These are phyloP conservation scores for Phascolomyces articulosus DNA, from an alignment of 371 early-diverging fungal genomes.

Conservation along the genomic window DNA sequence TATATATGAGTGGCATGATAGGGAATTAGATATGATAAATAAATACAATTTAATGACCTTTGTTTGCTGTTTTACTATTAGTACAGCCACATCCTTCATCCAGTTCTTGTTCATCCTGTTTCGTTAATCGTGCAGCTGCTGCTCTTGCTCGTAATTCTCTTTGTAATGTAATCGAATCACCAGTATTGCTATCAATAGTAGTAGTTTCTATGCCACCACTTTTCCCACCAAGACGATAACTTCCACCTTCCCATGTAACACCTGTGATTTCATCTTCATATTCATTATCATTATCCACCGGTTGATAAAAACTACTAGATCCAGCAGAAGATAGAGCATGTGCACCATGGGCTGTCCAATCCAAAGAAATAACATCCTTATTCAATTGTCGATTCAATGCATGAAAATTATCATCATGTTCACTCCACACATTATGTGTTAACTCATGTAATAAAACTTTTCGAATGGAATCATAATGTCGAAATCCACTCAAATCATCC, in stretches of 20 bases:
- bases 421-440: conserved; percentile 80
- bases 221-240: conserved; percentile 44
- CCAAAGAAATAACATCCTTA: conserved; percentile 67
- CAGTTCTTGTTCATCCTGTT: conserved; percentile 54
- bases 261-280: conserved; percentile 21
- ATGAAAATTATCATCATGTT: conserved; percentile 86
- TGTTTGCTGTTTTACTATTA: too few relatives aligned
- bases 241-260: conserved; percentile 30
- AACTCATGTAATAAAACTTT: conserved; percentile 89
- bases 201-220: neutral
- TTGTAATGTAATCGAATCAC: conserved; percentile 13
- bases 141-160: conserved; percentile 42
- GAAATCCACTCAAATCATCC: conserved; percentile 86
- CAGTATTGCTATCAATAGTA: neutral
- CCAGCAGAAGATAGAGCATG: conserved; percentile 34
- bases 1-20: too few relatives aligned
- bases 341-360: conserved; percentile 67
- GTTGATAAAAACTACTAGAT: conserved; percentile 44
- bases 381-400: conserved; percentile 79
- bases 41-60: too few relatives aligned
- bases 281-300: conserved; percentile 28
- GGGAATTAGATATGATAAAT: too few relatives aligned
- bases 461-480: conserved; percentile 74
- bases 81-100: conserved; percentile 49
- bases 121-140: conserved; percentile 40